These are phyloP conservation scores for Lachnellula suecica DNA, from an alignment of 2,329 filamentous ascomycete species.

Conservation along the genomic window DNA sequence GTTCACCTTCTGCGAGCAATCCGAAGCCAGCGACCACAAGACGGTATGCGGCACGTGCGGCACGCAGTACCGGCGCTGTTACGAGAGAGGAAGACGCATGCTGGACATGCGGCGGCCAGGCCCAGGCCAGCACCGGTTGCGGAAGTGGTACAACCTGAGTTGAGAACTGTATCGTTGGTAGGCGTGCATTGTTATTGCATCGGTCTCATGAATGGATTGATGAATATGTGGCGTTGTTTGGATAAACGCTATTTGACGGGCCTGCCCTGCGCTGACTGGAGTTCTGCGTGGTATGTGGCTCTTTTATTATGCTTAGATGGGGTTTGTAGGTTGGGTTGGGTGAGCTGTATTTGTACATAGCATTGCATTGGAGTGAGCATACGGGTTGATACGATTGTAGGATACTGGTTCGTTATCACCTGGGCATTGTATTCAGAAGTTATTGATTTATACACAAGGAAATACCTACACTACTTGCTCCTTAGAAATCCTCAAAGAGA, in stretches of 20 bases:
- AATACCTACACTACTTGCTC: no score
- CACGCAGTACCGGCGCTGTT: not conserved
- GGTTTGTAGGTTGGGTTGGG: no score
- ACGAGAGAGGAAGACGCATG: not conserved
- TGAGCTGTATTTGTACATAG: no score
- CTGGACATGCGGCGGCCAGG: not conserved
- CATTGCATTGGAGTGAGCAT: no score
- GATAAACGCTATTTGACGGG: not conserved
- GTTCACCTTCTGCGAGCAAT: not conserved
- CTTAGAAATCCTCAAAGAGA: no score
- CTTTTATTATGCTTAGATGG: no score
- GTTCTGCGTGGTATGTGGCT: no score
- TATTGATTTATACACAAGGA: no score
- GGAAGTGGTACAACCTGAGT: not conserved
- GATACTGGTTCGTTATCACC: no score
- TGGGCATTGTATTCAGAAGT: no score
- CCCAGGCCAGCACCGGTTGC: not conserved
- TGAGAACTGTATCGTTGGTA: not conserved
- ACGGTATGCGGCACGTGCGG: not conserved
- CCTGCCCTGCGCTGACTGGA: constrained; percentile 73
- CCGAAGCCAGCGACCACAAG: not conserved
- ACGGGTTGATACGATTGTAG: no score
- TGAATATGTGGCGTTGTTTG: not conserved
- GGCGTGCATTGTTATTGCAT: not conserved
- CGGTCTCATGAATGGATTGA: not conserved